Base-by-base conservation (phyloP, 1,284 basidiomycete genomes). In the Mycena sp. region DNA sequence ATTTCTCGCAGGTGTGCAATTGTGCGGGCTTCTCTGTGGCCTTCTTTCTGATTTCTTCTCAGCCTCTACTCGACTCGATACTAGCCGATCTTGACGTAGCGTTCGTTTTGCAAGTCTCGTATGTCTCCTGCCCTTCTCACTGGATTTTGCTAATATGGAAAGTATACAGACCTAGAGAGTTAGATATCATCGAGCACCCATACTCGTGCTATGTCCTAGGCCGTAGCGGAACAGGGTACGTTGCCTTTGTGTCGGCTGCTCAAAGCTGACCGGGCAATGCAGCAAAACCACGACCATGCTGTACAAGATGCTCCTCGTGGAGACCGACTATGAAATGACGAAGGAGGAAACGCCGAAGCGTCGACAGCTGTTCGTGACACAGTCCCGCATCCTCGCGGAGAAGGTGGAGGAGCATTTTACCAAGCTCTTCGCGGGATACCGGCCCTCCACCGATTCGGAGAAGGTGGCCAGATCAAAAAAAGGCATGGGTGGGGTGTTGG, bases 231-330 rank as follows among this genome's bases (percentile, higher is more conserved):
- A 92, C 90, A 0, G 89, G 90, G 88, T 89, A 72, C n/a, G 77
- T 35, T 9, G 17, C 2, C 25, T 53, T 4, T 23, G 26, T 26
- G n/a, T 64, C 3, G 1, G 49, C 0, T 17, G n/a, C 35, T 7
- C 14, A 35, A 16, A 26, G 38, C 41, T 41, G n/a, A 50, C 64
- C 58, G 19, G 48, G 51, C 67, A 55, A 59, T 19, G 46, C 51
- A 35, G 89, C 5, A 91, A 92, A 82, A 92, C 89, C 0, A 91
- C 89, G 0, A 90, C 88, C 0, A 89, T 91, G 83, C 75, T 91
- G 0, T 89, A 87, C 79, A 90, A 90, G 75, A 91, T 91, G 83
- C 76, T 91, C 4, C 83, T 85, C 5, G 83, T 91, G 7, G 87
- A 91, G 67, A 78, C 82, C 11, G 77, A 81, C 1, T 86, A 81